Base-by-base conservation (phyloP, 2,329 filamentous ascomycete genomes). In the Talaromyces sp. region DNA sequence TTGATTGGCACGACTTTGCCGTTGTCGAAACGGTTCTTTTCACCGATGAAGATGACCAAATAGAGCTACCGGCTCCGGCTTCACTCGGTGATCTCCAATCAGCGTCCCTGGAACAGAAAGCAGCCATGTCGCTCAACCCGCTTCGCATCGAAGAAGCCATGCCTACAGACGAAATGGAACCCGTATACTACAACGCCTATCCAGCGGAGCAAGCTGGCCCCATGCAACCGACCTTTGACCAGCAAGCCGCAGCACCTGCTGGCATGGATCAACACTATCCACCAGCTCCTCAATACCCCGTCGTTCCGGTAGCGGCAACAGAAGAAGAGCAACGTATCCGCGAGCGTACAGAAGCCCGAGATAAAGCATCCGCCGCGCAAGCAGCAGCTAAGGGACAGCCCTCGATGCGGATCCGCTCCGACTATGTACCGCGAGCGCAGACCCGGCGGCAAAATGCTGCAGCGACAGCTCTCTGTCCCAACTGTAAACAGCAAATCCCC, bases 1-100 rank as follows among this genome's bases (percentile, higher is more conserved):
- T 99, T 65, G 95, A 99, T 76, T 99, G 95, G 95, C 91, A 96
- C 72, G 94, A 98, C 73, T 99, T 99, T 69, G 89, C 94, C 36
- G 90, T 99, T 23, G 92, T 97, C 52, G 95, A 97, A 76, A 97
- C 93, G 0, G 93, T 99, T 59, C 83, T 92, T 16, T 99, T 99
- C 75, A 92, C 87, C 62, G 93, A 96, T 68, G 85, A 86, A 44
- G 95, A 99, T 74, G 93, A 97, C 67, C 85, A 90, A 65, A 87
- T 88, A 42, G 89, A 95, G 65, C 87, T 99, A 10, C 93, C 94
- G 34, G 89, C 93, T 1, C 95, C 95, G 1, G 95, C 92, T 4
- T 92, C 89, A 5, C 86, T 97, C 50, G 90, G 91, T 65, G 95
- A 99, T 70, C 83, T 99, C 18, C 93, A 98, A 74, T 96, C 93